A percentile compares a stretch with the other conserved stretches of the same genome.
Evolutionary conservation across 169 alveolate genomes (phyloP).

Genomic region (Babesia bigemina): DNA sequence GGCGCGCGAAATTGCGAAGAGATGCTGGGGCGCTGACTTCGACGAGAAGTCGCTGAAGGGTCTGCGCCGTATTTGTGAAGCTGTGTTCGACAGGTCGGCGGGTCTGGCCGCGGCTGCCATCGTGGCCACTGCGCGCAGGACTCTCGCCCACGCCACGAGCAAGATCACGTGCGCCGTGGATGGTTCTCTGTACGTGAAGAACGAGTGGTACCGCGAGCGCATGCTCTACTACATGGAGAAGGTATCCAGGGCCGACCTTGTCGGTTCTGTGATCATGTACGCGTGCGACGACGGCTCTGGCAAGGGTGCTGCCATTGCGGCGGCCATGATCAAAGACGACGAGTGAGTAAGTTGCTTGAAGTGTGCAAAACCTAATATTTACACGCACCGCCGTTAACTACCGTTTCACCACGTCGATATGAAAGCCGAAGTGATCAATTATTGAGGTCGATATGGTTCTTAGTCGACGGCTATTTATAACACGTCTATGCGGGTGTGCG

Average conservation of each 20-base stretch:
- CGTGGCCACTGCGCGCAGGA: slow-evolving; percentile 79
- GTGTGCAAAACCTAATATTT: not conserved
- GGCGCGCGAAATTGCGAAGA: slow-evolving; percentile 67
- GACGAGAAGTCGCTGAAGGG: slow-evolving; percentile 60
- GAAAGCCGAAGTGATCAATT: no score
- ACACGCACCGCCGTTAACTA: not conserved
- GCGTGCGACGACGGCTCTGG: slow-evolving; percentile 89
- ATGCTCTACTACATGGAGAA: slow-evolving; percentile 68
- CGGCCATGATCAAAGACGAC: slow-evolving; percentile 73
- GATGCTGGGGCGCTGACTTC: slow-evolving; percentile 76
- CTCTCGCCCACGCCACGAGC: slow-evolving; percentile 72
- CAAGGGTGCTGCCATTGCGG: slow-evolving; percentile 89
- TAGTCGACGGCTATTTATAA: no score
- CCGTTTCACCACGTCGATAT: not conserved
- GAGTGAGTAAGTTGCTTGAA: not conserved
- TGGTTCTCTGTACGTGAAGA: slow-evolving; percentile 84
- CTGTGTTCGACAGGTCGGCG: slow-evolving; percentile 83
- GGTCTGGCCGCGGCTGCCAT: slow-evolving; percentile 85
- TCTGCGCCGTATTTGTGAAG: slow-evolving; percentile 73
- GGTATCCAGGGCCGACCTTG: slow-evolving; percentile 72
- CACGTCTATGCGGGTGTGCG: no score
- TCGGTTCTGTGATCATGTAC: slow-evolving; percentile 66
- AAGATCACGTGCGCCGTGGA: slow-evolving; percentile 81
- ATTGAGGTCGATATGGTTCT: no score
- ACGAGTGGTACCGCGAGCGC: slow-evolving; percentile 80